Percentiles rank a stretch among this genome's conserved stretches.
Evolutionary conservation across 1,139 yeast species (phyloP).

Genomic region (Zhuliangozyma blackwelliae): DNA sequence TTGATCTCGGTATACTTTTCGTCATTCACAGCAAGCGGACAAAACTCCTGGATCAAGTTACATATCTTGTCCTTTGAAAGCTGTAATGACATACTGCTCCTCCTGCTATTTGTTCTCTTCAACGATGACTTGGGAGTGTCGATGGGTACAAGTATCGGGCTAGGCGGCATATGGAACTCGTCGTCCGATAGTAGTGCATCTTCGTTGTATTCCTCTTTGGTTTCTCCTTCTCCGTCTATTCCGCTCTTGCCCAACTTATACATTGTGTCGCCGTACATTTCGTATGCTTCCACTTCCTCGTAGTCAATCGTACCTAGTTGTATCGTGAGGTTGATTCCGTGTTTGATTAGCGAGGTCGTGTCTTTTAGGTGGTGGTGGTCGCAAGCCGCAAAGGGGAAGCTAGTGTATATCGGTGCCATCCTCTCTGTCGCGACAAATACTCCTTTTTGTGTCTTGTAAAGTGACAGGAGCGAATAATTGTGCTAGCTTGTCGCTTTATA

Average conservation of each 20-base stretch:
- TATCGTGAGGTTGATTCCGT: constrained; percentile 10
- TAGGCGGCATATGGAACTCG: constrained; percentile 8
- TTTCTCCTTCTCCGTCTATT: too few relatives aligned
- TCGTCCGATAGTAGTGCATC: neutral
- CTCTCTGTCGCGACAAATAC: too few relatives aligned
- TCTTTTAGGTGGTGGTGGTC: constrained; percentile 10
- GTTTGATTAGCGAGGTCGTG: constrained; percentile 8
- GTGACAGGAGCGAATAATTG: too few relatives aligned
- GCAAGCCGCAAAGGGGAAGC: constrained; percentile 13
- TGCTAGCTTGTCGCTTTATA: too few relatives aligned
- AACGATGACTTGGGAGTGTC: constrained; percentile 10
- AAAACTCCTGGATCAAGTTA: constrained; percentile 10
- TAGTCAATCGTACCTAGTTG: constrained; percentile 5
- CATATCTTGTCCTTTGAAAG: constrained; percentile 6
- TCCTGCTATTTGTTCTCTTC: constrained; percentile 3
- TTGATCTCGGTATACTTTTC: constrained; percentile 6
- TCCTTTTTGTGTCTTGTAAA: too few relatives aligned
- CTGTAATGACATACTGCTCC: neutral
- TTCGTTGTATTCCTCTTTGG: neutral
- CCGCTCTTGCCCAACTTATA: neutral
- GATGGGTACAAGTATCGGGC: constrained; percentile 9
- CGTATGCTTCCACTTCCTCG: constrained; percentile 2
- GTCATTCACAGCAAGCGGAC: constrained; percentile 7
- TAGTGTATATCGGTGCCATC: neutral
- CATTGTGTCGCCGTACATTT: neutral